phyloP scores from a whole-genome alignment of 1,284 basidiomycete species.

The Naganishia sp. region DNA sequence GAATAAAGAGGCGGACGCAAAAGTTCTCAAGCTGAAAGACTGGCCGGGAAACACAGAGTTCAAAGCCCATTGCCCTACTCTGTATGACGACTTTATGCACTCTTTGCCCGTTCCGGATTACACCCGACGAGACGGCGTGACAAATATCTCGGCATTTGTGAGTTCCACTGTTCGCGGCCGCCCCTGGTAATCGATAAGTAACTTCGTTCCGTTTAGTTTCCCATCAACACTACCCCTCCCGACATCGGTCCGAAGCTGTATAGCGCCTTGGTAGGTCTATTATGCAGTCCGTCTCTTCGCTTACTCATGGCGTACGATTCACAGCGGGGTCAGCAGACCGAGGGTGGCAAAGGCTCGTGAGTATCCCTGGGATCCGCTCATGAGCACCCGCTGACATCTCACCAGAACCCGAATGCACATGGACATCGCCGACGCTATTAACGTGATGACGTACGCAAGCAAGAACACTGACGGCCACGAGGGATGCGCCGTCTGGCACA shows the following conservation, averaged over 20 bases:
- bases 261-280: slow-evolving; percentile 51
- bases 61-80: slow-evolving; percentile 73
- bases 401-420: slow-evolving; percentile 87
- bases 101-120: slow-evolving; percentile 85
- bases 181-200: not conserved
- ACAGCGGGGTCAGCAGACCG: slow-evolving; percentile 33
- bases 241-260: slow-evolving; percentile 76
- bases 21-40: slow-evolving; percentile 83
- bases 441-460: slow-evolving; percentile 81
- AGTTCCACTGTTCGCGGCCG: slow-evolving; percentile 24
- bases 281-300: not conserved
- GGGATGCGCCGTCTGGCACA: slow-evolving; percentile 88
- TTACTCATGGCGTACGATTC: not conserved
- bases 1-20: slow-evolving; percentile 55
- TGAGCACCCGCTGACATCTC: slow-evolving; percentile 42
- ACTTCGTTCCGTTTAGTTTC: slow-evolving; percentile 64
- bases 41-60: slow-evolving; percentile 89
- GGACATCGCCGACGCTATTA: slow-evolving; percentile 94
- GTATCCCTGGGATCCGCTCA: slow-evolving; percentile 13
- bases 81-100: slow-evolving; percentile 82
- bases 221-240: slow-evolving; percentile 75
- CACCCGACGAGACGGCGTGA: slow-evolving; percentile 79
- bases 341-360: slow-evolving; percentile 41
- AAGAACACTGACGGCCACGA: slow-evolving; percentile 63
- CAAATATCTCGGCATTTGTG: slow-evolving; percentile 69